Evolutionary conservation across 2,329 filamentous ascomycete genomes (phyloP), one percentile per base, ranked within the genome.

Genomic region (Juglanconis juglandina): DNA sequence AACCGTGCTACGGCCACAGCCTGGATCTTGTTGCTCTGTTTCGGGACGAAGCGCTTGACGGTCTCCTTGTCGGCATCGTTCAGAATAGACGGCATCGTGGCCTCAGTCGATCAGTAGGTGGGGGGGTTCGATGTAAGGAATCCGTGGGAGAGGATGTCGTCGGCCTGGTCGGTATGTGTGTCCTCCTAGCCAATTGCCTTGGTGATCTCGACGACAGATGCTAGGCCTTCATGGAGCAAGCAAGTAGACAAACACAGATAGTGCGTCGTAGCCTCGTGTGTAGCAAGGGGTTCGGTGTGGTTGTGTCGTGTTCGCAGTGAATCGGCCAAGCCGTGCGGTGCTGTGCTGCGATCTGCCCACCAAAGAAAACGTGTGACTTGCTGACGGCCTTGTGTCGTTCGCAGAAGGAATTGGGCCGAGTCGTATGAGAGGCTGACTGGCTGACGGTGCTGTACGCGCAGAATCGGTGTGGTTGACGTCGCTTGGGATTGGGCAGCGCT

Each of bases 1-100:
- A 99, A 87, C 72, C 90, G 89, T 63, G 92, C 94, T 67, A 98
- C 93, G 62, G 91, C 95, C 66, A 96, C 94, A 64, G 93, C 92
- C 67, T 96, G 91, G 76, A 99, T 98, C 82, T 98, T 98, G 86
- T 98, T 99, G 70, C 88, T 87, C 65, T 92, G 86, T 76, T 96
- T 97, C 64, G 95, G 94, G 58, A 99, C 91, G 68, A 89, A 90
- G 73, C 95, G 89, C 81, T 96, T 96, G 76, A 99, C 93, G 63
- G 88, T 96, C 78, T 96, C 91, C 83, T 96, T 97, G 80, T 99
- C 95, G 70, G 93, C 89, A 71, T 97, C 94, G 73, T 83, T 91
- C 60, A 99, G 85, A 66, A 96, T 82, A 47, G 83, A 85, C 69
- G 83, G 83, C 83, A 86, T 86, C 65, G 68, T 76, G 72, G 64